Conservation (phyloP, 139 green algal genomes). For the Chlamydomonas asymmetrica region DNA sequence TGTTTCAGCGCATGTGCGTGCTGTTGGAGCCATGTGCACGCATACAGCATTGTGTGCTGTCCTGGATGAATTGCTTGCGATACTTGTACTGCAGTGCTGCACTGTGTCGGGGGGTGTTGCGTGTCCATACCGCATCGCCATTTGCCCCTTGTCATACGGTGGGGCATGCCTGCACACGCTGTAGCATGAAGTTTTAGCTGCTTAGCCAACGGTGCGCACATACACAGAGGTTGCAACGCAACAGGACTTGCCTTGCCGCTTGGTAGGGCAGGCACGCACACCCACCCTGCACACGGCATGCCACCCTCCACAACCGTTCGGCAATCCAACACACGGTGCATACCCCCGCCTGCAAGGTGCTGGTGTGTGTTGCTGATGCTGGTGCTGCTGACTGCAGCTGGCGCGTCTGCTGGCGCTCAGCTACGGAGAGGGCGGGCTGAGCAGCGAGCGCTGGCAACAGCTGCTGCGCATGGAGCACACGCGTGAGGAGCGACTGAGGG, state of each 20-base stretch:
- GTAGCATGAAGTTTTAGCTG: too few relatives aligned
- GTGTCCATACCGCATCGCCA: too few relatives aligned
- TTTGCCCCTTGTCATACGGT: too few relatives aligned
- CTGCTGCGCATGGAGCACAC: conserved; percentile 28
- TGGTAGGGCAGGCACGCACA: background rate
- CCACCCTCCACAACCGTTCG: background rate
- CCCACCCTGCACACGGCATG: background rate
- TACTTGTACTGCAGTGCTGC: too few relatives aligned
- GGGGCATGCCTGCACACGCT: too few relatives aligned
- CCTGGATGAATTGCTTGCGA: background rate
- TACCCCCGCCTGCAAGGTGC: background rate
- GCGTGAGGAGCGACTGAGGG: conserved; percentile 18
- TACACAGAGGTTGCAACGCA: too few relatives aligned
- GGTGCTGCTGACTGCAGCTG: conserved; percentile 9
- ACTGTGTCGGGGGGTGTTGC: too few relatives aligned
- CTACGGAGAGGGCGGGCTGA: conserved; percentile 14
- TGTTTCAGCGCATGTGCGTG: too few relatives aligned
- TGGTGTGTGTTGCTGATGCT: background rate
- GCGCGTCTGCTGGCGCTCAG: conserved; percentile 41
- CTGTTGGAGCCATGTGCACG: too few relatives aligned
- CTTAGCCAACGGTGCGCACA: too few relatives aligned
- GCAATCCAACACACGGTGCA: background rate
- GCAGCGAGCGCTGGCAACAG: conserved; percentile 7
- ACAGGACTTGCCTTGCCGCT: too few relatives aligned
- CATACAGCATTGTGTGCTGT: background rate